Evolutionary conservation across 805 yeast genomes (phyloP), one percentile per base, ranked within the genome.

Genomic region (Lipomyces spencermartinsiae): DNA sequence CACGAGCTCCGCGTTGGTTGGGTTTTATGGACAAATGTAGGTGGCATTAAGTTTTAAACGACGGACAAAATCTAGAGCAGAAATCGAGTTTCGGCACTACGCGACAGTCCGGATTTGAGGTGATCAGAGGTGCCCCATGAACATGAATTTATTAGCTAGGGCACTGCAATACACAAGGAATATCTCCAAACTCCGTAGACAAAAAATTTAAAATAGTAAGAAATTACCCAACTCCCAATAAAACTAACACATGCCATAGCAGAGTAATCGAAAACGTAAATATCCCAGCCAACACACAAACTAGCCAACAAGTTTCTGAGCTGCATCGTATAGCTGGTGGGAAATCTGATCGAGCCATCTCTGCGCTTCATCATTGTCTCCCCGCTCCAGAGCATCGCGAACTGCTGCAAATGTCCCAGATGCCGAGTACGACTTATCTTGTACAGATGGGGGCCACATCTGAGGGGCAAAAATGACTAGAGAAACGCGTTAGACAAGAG

Each of bases 351-450:
- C 71, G 8, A 67, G 63, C 54, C 39, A 64, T 29, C 22, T 22
- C 68, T 88, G 90, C 0, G 91, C 93, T 43, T 74, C 76, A 0
- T 74, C 79, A 82, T 86, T 84, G 67, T 87, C 84, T 0, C 81
- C 80, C 1, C 76, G 76, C 56, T 80, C 81, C 12, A 91, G 75
- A 0, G 86, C 87, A 75, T 93, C 97, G 69, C 96, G 83, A 1
- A 93, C 83, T 4, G 85, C 84, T 0, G 98, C 97, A 75, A 90
- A 92, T 1, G 90, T 83, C 25, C 69, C 69, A 14, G 67, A 19
- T 4, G 67, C 68, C 78, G 87, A 86, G 84, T 89, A 85, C 55
- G 84, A 80, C 68, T 79, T 82, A 14, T 78, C 78, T 1, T 75
- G 75, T 12, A 64, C 77, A 10, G 82, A 82, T 0, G 92, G 92